Evolutionary conservation across 768 basidiomycete species (phyloP).

Genomic region (Xerocomellus amylosporus): DNA sequence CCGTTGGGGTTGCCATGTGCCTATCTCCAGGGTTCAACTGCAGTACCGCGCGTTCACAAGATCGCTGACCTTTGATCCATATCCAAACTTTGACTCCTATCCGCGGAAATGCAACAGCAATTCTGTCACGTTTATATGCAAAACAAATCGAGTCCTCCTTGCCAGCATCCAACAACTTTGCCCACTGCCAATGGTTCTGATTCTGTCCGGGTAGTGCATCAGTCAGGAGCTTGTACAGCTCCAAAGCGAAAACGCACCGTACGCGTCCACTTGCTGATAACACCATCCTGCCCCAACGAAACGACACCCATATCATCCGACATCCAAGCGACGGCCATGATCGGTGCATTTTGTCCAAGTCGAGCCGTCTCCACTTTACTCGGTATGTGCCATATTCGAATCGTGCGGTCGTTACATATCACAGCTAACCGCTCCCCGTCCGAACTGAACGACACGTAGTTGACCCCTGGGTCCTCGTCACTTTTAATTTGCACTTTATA

Average conservation of each 20-base stretch:
- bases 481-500: conserved; percentile 41
- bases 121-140: conserved; percentile 53
- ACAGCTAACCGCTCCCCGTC: conserved; percentile 58
- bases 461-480: conserved; percentile 46
- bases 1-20: conserved; percentile 62
- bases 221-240: not conserved
- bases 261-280: conserved; percentile 57
- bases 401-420: conserved; percentile 56
- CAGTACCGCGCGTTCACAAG: not conserved
- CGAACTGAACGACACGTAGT: conserved; percentile 47
- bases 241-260: conserved; percentile 38
- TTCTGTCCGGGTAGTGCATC: conserved; percentile 30
- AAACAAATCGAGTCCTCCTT: conserved; percentile 48
- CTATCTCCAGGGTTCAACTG: conserved; percentile 31
- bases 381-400: conserved; percentile 61
- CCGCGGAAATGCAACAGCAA: conserved; percentile 61
- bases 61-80: conserved; percentile 49
- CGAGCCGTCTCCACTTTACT: conserved; percentile 51
- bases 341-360: conserved; percentile 48
- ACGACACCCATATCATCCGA: conserved; percentile 54
- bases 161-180: conserved; percentile 52
- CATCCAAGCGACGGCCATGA: conserved; percentile 58
- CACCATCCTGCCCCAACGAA: conserved; percentile 54
- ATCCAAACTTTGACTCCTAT: conserved; percentile 65
- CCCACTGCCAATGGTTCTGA: conserved; percentile 53